Evolutionary conservation across 257 asterid species (phyloP).

Genomic region (Przewalskia tangutica): DNA sequence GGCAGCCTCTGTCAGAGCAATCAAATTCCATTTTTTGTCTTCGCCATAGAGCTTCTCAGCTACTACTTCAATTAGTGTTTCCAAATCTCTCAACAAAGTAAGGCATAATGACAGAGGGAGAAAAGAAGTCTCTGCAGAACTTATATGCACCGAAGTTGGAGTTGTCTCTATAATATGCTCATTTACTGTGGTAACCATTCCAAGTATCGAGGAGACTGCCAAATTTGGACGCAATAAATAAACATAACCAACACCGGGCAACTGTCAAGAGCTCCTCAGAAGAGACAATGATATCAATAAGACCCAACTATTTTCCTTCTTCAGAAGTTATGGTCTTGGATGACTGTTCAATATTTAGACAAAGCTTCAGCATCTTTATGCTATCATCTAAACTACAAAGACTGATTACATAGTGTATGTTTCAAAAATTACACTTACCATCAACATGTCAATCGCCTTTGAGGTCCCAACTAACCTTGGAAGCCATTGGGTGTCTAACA

Average conservation of each 20-base stretch:
- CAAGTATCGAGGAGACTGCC: slow-evolving; percentile 82
- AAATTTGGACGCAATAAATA: slow-evolving; percentile 2
- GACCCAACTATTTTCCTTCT: no score
- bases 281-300: no score
- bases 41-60: slow-evolving; percentile 79
- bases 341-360: no score
- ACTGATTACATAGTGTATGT: no score
- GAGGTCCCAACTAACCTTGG: no score
- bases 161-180: slow-evolving; percentile 73
- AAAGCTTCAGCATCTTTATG: no score
- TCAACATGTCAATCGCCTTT: no score
- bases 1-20: slow-evolving; percentile 66
- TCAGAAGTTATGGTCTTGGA: no score
- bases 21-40: slow-evolving; percentile 80
- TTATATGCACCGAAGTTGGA: slow-evolving; percentile 26
- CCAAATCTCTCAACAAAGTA: slow-evolving; percentile 89
- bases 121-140: slow-evolving; percentile 42
- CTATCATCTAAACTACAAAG: no score
- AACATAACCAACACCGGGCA: background rate
- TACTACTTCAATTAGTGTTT: slow-evolving; percentile 86
- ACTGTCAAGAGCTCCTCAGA: no score
- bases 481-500: no score
- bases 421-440: no score
- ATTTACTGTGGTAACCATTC: slow-evolving; percentile 62
- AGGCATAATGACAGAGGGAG: slow-evolving; percentile 73